Conservation (phyloP, 495 filamentous ascomycete genomes). For the Parmelia sp. region DNA sequence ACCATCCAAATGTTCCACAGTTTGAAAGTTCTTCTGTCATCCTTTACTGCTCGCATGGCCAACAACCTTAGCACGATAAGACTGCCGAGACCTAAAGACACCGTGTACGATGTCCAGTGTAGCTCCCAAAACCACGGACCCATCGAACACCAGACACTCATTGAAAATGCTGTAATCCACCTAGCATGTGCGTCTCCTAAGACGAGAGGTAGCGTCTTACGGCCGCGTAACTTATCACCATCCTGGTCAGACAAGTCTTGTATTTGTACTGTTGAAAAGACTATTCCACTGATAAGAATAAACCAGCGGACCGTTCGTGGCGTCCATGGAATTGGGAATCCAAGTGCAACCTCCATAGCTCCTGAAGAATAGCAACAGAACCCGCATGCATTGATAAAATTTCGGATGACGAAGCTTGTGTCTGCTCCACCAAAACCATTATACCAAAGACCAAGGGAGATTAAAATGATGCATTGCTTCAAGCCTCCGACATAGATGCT, state of each 20-base stretch:
- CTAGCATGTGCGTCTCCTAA: conserved; percentile 37
- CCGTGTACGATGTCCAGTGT: too few relatives aligned
- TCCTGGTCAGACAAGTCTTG: conserved; percentile 46
- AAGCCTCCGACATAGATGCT: conserved; percentile 23
- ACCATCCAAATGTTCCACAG: not conserved
- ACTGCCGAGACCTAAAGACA: too few relatives aligned
- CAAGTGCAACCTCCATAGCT: conserved; percentile 28
- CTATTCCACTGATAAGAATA: conserved; percentile 34
- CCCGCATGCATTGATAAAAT: conserved; percentile 30
- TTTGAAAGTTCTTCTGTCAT: not conserved
- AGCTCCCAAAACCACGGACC: conserved; percentile 27
- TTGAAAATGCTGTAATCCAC: conserved; percentile 32
- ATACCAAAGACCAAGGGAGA: conserved; percentile 31
- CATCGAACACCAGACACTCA: conserved; percentile 35
- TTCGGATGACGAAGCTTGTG: conserved; percentile 25
- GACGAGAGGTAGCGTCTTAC: conserved; percentile 36
- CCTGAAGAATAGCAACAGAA: conserved; percentile 32
- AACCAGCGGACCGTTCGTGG: conserved; percentile 33
- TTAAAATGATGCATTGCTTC: conserved; percentile 26
- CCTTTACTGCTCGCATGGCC: too few relatives aligned
- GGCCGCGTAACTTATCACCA: conserved; percentile 37
- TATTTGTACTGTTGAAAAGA: conserved; percentile 45
- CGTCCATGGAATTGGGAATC: not conserved
- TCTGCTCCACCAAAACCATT: conserved; percentile 33
- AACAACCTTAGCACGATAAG: too few relatives aligned